Conservation (phyloP, 1,284 basidiomycete genomes). For the Lentinus polychrous region DNA sequence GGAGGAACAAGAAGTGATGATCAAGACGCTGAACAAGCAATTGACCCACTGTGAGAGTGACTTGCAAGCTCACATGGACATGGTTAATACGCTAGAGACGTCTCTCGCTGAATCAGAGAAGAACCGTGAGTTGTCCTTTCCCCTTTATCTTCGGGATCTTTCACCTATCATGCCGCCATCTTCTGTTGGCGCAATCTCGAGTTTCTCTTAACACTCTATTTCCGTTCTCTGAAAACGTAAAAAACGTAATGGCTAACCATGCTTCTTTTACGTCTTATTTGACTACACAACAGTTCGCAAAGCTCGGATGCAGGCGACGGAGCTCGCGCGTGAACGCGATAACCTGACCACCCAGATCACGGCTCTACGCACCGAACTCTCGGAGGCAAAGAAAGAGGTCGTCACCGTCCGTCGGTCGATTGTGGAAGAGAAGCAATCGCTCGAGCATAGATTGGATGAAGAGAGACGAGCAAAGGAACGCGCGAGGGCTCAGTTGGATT, state of each 20-base stretch:
- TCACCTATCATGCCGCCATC: slow-evolving; percentile 1
- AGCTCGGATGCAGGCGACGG: slow-evolving; percentile 83
- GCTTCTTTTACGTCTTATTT: too few relatives aligned
- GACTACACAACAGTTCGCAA: slow-evolving; percentile 60
- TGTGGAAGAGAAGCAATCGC: slow-evolving; percentile 77
- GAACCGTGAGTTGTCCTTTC: slow-evolving; percentile 54
- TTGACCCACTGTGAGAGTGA: slow-evolving; percentile 86
- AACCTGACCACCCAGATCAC: slow-evolving; percentile 58
- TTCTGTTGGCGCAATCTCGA: neutral
- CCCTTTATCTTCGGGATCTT: slow-evolving; percentile 3
- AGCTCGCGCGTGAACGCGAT: slow-evolving; percentile 80
- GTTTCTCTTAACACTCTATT: neutral
- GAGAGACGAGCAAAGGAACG: slow-evolving; percentile 80
- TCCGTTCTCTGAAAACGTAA: too few relatives aligned
- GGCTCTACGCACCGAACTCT: slow-evolving; percentile 59
- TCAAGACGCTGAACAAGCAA: slow-evolving; percentile 89
- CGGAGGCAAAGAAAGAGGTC: slow-evolving; percentile 72
- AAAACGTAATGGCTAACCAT: neutral
- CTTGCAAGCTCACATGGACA: slow-evolving; percentile 86
- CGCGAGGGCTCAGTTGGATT: slow-evolving; percentile 75
- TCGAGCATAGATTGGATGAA: slow-evolving; percentile 75
- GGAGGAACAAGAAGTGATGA: slow-evolving; percentile 83
- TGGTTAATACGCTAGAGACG: slow-evolving; percentile 76
- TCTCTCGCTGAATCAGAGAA: slow-evolving; percentile 86
- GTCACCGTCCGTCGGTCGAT: slow-evolving; percentile 71